Percentiles rank a stretch among this genome's conserved stretches.
These are phyloP conservation scores for Botrytis aclada DNA, from an alignment of 2,329 filamentous ascomycete species.

Conservation along the genomic window DNA sequence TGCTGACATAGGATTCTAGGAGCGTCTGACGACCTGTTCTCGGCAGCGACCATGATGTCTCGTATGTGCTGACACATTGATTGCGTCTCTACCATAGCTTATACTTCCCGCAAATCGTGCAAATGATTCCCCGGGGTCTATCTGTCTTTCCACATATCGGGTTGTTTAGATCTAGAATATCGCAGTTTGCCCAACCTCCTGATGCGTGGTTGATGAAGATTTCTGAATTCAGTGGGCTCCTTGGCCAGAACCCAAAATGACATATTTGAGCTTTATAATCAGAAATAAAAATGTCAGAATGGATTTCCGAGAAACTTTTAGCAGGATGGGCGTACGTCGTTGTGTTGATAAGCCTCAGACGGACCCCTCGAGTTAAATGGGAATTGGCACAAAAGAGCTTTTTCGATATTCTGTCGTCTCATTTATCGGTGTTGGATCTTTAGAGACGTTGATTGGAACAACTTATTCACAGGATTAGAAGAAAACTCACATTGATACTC, in stretches of 20 bases:
- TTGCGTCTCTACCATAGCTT: background rate
- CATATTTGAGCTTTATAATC: background rate
- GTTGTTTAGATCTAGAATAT: too few relatives aligned
- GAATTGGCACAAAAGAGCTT: background rate
- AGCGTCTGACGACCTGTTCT: background rate
- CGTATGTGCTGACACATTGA: background rate
- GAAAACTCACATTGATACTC: background rate
- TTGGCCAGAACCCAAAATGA: background rate
- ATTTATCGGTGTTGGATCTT: background rate
- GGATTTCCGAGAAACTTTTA: background rate
- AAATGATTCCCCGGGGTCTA: too few relatives aligned
- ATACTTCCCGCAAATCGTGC: background rate
- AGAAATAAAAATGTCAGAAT: background rate
- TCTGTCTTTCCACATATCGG: background rate
- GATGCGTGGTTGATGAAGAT: background rate
- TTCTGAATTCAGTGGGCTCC: background rate
- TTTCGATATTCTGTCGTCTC: background rate
- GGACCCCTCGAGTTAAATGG: too few relatives aligned
- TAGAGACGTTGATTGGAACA: too few relatives aligned
- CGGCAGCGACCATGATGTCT: background rate
- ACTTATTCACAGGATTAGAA: background rate
- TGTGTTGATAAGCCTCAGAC: too few relatives aligned
- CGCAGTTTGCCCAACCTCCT: background rate
- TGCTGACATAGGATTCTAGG: background rate
- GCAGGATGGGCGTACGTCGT: background rate